Conservation (phyloP, 2,329 filamentous ascomycete species). For the Claviceps sp. region DNA sequence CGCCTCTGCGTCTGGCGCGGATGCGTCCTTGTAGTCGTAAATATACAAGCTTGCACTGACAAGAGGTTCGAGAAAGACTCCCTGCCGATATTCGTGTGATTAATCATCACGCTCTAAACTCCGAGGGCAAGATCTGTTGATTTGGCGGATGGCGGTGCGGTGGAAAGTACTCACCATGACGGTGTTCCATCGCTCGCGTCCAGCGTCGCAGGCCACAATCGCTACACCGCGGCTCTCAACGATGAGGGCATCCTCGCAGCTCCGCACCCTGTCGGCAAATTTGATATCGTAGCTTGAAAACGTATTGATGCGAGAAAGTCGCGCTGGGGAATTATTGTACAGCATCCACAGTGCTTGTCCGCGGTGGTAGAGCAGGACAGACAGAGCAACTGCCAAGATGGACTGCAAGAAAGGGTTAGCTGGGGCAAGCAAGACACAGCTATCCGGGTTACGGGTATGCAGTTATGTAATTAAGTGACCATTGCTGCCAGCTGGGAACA, state of each 20-base stretch:
- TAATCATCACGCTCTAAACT: background rate
- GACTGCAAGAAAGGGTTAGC: conserved; percentile 11
- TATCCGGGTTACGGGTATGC: no score
- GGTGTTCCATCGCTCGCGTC: conserved; percentile 27
- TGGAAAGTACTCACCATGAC: conserved; percentile 22
- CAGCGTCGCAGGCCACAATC: conserved; percentile 24
- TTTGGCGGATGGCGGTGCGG: background rate
- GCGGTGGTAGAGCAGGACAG: conserved; percentile 9
- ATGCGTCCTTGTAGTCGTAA: conserved; percentile 21
- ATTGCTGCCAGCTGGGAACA: background rate
- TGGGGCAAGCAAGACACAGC: no score
- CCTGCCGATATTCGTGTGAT: conserved; percentile 8
- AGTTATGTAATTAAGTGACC: background rate
- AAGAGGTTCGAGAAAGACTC: conserved; percentile 10
- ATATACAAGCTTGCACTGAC: conserved; percentile 21
- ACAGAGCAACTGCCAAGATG: conserved; percentile 5
- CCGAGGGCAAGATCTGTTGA: background rate
- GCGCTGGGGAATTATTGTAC: conserved; percentile 17
- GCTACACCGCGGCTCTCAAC: conserved; percentile 22
- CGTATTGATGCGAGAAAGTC: conserved; percentile 15
- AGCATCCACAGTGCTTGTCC: conserved; percentile 10
- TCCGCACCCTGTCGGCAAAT: conserved; percentile 24
- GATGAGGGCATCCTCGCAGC: conserved; percentile 26
- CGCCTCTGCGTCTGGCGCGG: conserved; percentile 6
- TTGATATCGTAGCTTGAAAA: conserved; percentile 17